These are phyloP conservation scores for Pichia exigua DNA, from an alignment of 805 yeast species.

Conservation along the genomic window DNA sequence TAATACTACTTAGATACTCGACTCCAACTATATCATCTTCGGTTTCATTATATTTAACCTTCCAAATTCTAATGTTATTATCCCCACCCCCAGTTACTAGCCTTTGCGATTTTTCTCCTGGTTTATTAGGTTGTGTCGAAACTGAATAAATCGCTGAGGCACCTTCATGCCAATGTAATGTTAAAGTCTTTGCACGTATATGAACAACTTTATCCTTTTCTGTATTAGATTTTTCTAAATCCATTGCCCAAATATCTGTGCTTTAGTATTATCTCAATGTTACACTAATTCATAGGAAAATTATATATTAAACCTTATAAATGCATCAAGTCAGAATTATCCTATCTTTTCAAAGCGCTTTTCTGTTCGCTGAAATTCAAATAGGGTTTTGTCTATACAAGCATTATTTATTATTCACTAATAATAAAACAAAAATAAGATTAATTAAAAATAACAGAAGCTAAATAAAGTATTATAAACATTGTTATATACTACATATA, in stretches of 20 bases:
- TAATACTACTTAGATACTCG: slow-evolving; percentile 69
- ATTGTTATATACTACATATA: background rate
- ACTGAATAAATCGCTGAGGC: slow-evolving; percentile 67
- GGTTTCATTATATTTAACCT: slow-evolving; percentile 18
- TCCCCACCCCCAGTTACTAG: slow-evolving; percentile 94
- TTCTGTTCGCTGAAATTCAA: background rate
- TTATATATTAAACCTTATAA: background rate
- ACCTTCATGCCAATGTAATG: slow-evolving; percentile 70
- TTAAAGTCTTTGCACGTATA: slow-evolving; percentile 37
- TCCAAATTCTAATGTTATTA: slow-evolving; percentile 61
- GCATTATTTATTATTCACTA: too few relatives aligned
- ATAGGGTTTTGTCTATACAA: background rate
- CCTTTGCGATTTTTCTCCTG: slow-evolving; percentile 31
- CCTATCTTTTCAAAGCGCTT: background rate
- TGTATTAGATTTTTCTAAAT: background rate
- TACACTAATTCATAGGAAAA: background rate
- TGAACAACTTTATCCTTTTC: background rate
- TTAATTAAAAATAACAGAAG: background rate
- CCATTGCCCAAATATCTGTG: background rate
- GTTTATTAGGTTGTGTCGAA: slow-evolving; percentile 45
- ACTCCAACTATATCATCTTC: slow-evolving; percentile 33
- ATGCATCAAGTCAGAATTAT: background rate
- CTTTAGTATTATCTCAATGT: background rate
- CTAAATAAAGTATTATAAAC: background rate
- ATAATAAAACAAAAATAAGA: background rate